Conservation (phyloP, 2,329 filamentous ascomycete genomes). For the Graphilbum sp. region DNA sequence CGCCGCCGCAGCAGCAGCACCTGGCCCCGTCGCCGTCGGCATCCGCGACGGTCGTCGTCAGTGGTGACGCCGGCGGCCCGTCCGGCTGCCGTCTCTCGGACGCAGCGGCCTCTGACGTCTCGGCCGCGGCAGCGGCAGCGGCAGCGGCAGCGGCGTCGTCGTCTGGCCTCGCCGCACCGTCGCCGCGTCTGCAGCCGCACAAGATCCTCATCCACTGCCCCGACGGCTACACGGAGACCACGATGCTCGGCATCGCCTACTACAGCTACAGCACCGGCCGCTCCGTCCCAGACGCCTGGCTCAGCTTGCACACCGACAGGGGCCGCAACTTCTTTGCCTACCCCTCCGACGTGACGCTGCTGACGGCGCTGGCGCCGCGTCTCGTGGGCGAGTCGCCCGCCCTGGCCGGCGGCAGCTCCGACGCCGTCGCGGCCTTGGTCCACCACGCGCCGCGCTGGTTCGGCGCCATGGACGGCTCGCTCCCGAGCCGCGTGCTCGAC, state of each 20-base stretch:
- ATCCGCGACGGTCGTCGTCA: slow-evolving; percentile 14
- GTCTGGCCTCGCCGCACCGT: background rate
- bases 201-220: slow-evolving; percentile 83
- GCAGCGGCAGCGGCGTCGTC: too few species aligned
- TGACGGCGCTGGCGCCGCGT: slow-evolving; percentile 61
- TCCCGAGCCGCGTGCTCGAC: slow-evolving; percentile 74
- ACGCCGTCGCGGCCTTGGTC: slow-evolving; percentile 35
- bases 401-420: slow-evolving; percentile 28
- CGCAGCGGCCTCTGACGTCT: too few species aligned
- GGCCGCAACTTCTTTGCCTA: slow-evolving; percentile 94
- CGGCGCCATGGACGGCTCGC: slow-evolving; percentile 66
- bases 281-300: slow-evolving; percentile 72
- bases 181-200: slow-evolving; percentile 26
- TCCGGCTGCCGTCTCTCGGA: too few species aligned
- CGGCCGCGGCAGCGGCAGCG: too few species aligned
- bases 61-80: slow-evolving; percentile 11
- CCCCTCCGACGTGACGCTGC: slow-evolving; percentile 68
- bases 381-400: slow-evolving; percentile 56
- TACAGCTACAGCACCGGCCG: slow-evolving; percentile 80
- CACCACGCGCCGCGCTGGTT: slow-evolving; percentile 64
- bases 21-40: slow-evolving; percentile 15
- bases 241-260: slow-evolving; percentile 77
- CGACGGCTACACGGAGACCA: slow-evolving; percentile 92
- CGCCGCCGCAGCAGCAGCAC: too few species aligned
- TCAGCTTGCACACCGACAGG: slow-evolving; percentile 64